Percentiles rank a stretch among this genome's conserved stretches.
Evolutionary conservation across 192 early-diverging fungal genomes (phyloP).

Genomic region (Rhizophagus clarus): DNA sequence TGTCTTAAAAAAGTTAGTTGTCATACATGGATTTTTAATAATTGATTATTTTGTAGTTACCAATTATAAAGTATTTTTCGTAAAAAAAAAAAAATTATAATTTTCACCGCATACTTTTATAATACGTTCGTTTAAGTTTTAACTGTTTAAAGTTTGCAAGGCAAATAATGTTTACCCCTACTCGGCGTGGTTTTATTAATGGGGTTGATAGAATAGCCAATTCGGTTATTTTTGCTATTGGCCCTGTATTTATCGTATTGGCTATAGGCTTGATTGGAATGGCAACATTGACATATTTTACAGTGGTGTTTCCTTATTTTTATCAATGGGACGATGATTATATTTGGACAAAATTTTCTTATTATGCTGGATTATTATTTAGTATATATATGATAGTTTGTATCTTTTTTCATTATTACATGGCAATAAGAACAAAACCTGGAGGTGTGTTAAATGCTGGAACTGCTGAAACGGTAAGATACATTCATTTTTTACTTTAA

Average conservation of each 20-base stretch:
- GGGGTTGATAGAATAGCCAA: constrained; percentile 23
- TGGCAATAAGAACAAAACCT: constrained; percentile 55
- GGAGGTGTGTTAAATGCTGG: constrained; percentile 47
- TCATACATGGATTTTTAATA: no score
- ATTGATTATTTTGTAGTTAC: no score
- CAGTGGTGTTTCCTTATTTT: constrained; percentile 51
- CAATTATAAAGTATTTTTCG: no score
- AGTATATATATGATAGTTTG: constrained; percentile 55
- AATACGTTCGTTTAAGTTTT: not conserved
- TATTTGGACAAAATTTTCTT: constrained; percentile 39
- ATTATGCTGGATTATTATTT: constrained; percentile 37
- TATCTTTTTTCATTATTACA: constrained; percentile 59
- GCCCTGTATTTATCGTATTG: constrained; percentile 52
- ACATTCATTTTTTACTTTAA: not conserved
- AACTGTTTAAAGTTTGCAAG: not conserved
- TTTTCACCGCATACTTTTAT: no score
- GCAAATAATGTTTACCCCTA: constrained; percentile 1
- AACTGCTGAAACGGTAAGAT: constrained; percentile 29
- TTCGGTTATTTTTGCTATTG: constrained; percentile 47
- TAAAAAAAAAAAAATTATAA: no score
- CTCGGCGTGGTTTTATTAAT: not conserved
- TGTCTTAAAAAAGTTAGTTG: no score
- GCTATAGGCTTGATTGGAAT: constrained; percentile 50
- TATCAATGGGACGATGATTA: constrained; percentile 49
- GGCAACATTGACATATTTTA: constrained; percentile 47